Evolutionary conservation across 179 eudicot genomes (phyloP).

Genomic region (Dionaea muscipula): DNA sequence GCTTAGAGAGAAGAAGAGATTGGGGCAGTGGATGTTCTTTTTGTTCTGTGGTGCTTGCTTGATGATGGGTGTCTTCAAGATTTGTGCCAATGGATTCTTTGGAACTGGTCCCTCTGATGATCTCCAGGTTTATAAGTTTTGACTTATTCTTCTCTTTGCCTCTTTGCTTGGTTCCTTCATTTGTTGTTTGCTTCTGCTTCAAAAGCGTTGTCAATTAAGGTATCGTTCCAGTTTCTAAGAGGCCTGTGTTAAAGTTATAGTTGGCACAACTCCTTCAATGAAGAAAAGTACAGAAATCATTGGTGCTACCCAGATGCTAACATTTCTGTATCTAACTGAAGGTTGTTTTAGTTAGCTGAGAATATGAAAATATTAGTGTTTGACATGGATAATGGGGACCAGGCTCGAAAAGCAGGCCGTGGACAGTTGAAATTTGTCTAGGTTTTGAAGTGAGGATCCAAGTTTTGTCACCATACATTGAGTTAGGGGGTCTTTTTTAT

Average conservation of each 20-base stretch:
- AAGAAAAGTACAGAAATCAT: too few species aligned
- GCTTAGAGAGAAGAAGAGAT: constrained; percentile 42
- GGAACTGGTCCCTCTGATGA: constrained; percentile 35
- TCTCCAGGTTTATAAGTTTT: constrained; percentile 22
- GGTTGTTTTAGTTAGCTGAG: too few species aligned
- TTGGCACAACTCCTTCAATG: too few species aligned
- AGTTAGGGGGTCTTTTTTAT: background rate
- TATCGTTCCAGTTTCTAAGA: too few species aligned
- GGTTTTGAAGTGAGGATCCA: background rate
- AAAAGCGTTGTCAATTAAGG: too few species aligned
- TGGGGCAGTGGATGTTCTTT: constrained; percentile 73
- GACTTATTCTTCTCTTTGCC: background rate
- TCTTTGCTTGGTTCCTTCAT: background rate
- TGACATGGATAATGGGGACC: too few species aligned
- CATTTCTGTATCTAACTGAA: too few species aligned
- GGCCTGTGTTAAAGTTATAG: too few species aligned
- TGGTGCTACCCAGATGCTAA: too few species aligned
- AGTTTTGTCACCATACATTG: background rate
- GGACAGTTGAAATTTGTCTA: background rate
- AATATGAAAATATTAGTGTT: too few species aligned
- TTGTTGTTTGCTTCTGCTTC: background rate
- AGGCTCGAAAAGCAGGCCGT: background rate
- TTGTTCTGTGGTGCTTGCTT: constrained; percentile 67
- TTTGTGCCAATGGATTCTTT: constrained; percentile 54
- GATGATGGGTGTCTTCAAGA: constrained; percentile 57